Conservation (phyloP, 768 basidiomycete species). For the Termitomyces heimii region DNA sequence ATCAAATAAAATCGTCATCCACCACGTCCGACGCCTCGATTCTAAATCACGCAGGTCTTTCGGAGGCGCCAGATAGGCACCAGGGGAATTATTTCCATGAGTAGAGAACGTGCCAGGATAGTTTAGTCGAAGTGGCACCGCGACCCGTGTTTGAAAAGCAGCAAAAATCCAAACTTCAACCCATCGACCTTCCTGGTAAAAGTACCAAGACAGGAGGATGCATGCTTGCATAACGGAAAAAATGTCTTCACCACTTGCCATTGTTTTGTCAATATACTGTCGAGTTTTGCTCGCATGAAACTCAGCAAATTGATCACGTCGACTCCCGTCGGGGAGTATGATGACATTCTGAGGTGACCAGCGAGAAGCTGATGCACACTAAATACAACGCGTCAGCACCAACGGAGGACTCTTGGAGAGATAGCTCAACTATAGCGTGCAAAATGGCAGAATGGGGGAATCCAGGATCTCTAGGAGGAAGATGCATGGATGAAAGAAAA, state of each 20-base stretch:
- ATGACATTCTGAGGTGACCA: conserved; percentile 72
- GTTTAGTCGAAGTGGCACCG: conserved; percentile 76
- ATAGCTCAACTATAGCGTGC: conserved; percentile 73
- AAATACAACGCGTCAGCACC: conserved; percentile 7
- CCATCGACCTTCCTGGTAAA: conserved; percentile 86
- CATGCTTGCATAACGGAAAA: conserved; percentile 86
- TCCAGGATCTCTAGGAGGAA: conserved; percentile 73
- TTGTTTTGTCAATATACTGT: conserved; percentile 81
- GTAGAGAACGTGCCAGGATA: conserved; percentile 80
- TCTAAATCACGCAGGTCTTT: conserved; percentile 73
- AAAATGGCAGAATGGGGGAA: conserved; percentile 89
- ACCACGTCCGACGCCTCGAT: conserved; percentile 79
- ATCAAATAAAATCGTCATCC: conserved; percentile 87
- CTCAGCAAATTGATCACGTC: conserved; percentile 83
- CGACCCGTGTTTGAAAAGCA: conserved; percentile 77
- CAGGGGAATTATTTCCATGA: conserved; percentile 61
- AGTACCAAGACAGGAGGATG: conserved; percentile 84
- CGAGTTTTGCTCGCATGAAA: conserved; percentile 86
- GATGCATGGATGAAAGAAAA: conserved; percentile 72
- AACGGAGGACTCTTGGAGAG: background rate
- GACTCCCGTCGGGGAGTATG: conserved; percentile 65
- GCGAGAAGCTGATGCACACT: conserved; percentile 82
- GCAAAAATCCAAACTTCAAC: conserved; percentile 92
- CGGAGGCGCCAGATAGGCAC: conserved; percentile 76
- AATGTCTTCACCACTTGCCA: conserved; percentile 86